Base-by-base conservation (phyloP, 2,329 filamentous ascomycete genomes). In the Fusarium brachygibbosum region DNA sequence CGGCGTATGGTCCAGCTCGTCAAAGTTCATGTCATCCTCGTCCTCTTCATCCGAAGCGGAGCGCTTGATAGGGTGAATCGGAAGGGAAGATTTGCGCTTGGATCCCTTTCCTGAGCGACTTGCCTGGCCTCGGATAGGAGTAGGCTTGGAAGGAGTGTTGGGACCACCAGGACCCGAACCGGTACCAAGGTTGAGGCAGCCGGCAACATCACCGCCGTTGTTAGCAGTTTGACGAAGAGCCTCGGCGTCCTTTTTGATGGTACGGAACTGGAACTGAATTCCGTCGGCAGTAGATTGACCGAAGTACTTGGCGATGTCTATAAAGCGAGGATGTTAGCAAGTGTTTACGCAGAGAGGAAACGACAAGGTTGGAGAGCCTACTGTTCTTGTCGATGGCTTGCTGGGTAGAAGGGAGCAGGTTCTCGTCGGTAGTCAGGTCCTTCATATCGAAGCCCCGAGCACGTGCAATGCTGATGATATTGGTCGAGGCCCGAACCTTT, bases 301-400 rank as follows among this genome's bases (percentile, higher is more conserved):
- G 67, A 87, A 90, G 76, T 86, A 85, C 63, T 84, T 86, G 63
- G 85, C 83, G 51, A 90, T 88, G 42, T 88, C 87, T 90, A 50
- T 13, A n/a, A 40, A 10, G 38, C 14, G 29, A 40, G 56, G 52
- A 38, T 40, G 48, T 68, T 23, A 68, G 66, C 29, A 31, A 38
- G 16, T 38, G 37, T 23, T 50, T 5, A 13, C 5, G 25, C 19
- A 50, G 16, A 34, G 25, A 32, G 37, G 28, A 42, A 48, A 49
- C n/a, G 35, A 46, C 25, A 40, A 48, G 35, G 14, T 19, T 32
- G 45, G 57, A 50, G 50, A 21, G 55, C 79, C 68, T 82, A 84
- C 83, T 82, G 62, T 79, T 77, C 64, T 78, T 79, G 51, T 80
- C 79, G n/a, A 81, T 75, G 14, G 71, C 70, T 35, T 80, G 80